These are phyloP conservation scores for Aureobasidium zeae DNA, from an alignment of 2,329 filamentous ascomycete species.

Conservation along the genomic window DNA sequence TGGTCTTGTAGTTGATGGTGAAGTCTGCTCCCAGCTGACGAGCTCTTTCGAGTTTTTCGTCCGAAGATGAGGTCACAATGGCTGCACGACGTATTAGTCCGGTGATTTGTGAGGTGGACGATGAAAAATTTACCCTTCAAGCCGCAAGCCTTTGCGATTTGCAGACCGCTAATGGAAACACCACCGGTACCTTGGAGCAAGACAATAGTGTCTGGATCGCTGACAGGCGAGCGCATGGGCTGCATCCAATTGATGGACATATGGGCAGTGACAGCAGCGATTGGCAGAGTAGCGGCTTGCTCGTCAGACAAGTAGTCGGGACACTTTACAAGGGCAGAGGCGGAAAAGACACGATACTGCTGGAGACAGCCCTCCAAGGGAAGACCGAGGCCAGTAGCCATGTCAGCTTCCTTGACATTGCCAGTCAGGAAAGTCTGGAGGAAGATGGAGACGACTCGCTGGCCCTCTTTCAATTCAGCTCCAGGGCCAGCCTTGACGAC, in stretches of 20 bases:
- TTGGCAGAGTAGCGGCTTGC: conserved; percentile 33
- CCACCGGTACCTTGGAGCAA: conserved; percentile 29
- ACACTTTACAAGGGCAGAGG: conserved; percentile 30
- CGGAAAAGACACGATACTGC: conserved; percentile 35
- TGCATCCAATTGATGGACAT: conserved; percentile 55
- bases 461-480: conserved; percentile 19
- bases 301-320: conserved; percentile 33
- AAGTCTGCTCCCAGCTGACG: conserved; percentile 49
- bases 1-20: conserved; percentile 52
- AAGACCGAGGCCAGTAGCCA: conserved; percentile 42
- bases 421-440: conserved; percentile 40
- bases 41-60: conserved; percentile 33
- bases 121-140: conserved; percentile 35
- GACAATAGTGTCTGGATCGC: conserved; percentile 28
- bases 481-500: conserved; percentile 37
- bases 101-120: no score
- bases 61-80: conserved; percentile 20
- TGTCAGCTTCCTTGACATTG: conserved; percentile 35
- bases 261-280: conserved; percentile 40
- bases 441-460: conserved; percentile 41
- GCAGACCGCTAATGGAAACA: conserved; percentile 20
- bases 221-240: conserved; percentile 44
- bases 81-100: conserved; percentile 33
- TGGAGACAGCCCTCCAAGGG: conserved; percentile 37
- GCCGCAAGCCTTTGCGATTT: conserved; percentile 36